Conservation (phyloP, 2,329 filamentous ascomycete species). For the Trichoderma sp. region DNA sequence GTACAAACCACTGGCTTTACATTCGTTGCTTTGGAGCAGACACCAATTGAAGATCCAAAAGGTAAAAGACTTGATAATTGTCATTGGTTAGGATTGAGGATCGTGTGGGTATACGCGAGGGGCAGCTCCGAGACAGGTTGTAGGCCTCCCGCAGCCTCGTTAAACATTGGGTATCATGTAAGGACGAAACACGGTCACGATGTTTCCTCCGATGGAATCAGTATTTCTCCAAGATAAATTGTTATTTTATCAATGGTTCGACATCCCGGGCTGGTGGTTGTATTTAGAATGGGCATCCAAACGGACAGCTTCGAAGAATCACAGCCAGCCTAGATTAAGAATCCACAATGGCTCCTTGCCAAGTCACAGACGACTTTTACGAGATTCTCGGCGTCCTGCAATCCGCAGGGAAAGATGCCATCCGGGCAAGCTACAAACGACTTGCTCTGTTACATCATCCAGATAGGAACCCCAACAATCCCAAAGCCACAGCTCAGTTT, state of each 20-base stretch:
- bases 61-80: too few relatives aligned
- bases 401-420: not conserved
- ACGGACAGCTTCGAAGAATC: too few relatives aligned
- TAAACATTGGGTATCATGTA: too few relatives aligned
- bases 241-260: too few relatives aligned
- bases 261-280: too few relatives aligned
- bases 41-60: too few relatives aligned
- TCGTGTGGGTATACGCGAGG: not conserved
- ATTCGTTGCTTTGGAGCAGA: not conserved
- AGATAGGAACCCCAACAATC: constrained; percentile 1
- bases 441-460: not conserved
- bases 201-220: too few relatives aligned
- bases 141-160: not conserved
- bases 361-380: constrained; percentile 5
- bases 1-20: not conserved
- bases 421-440: not conserved
- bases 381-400: not conserved
- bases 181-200: too few relatives aligned
- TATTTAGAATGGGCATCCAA: too few relatives aligned
- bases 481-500: constrained; percentile 8
- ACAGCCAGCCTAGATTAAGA: too few relatives aligned
- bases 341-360: not conserved
- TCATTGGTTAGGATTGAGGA: not conserved
- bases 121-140: not conserved
- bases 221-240: too few relatives aligned